Base-by-base conservation (phyloP, 176 grass and related monocot genomes). In the Dendrocalamus sinicus region DNA sequence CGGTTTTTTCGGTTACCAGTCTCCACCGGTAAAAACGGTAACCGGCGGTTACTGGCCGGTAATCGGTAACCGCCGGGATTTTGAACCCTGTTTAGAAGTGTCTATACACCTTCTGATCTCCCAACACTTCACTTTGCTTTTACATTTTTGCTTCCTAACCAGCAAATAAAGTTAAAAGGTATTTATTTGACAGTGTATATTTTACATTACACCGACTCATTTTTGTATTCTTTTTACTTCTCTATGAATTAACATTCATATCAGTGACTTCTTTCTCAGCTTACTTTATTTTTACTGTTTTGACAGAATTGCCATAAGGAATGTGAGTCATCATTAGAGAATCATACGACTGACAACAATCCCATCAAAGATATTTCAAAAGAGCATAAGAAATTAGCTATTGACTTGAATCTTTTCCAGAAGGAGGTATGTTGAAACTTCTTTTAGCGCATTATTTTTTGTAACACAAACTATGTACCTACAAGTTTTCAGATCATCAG, bases 351-450 rank as follows among this genome's bases (percentile, higher is more conserved):
- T 54, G 83, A 77, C 72, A 78, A 88, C 55, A 88, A 83, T 74
- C 60, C 32, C 75, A 80, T 87, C 53, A 68, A 90, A 84, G 92
- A 94, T 65, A 88, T 92, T 82, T 92, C 86, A 68, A 87, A 88
- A 86, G 91, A 96, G 71, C 88, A 88, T 47, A 94, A 92, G 76
- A 90, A 86, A 76, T 85, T 99, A 75, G 88, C 88, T 75, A 50
- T 84, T 47, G 88, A 84, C 66, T 89, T 96, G 75, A 89, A 84
- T 82, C 85, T 94, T 75, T 91, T 99, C 63, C 93, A 96, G 72
- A 88, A 91, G 83, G 96, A 99, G 93, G 96, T 99, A 94, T 83
- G 55, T 16, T 83, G 57, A 82, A 88, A 78, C 43, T 77, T 77
- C 70, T 85, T 32, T 51, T 67, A 46, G 15, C 78, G 58, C 61